A percentile compares a stretch with the other conserved stretches of the same genome.
Evolutionary conservation across 1,284 basidiomycete genomes (phyloP).

Genomic region (Ganoderma lucidum): DNA sequence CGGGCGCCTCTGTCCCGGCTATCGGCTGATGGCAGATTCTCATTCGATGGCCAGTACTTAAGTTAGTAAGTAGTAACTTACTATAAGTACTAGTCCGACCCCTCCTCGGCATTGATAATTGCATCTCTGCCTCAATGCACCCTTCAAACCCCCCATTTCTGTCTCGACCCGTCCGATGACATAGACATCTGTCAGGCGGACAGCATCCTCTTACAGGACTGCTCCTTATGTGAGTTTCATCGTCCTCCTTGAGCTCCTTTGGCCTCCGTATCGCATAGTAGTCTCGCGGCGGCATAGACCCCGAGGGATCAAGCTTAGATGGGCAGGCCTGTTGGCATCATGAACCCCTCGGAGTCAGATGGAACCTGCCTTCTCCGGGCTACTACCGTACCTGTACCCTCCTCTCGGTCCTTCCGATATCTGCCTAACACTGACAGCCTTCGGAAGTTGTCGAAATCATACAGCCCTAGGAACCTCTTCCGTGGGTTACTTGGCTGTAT

Average conservation of each 20-base stretch:
- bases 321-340: constrained; percentile 7
- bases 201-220: not conserved
- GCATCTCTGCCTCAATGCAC: not conserved
- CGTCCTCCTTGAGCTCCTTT: not conserved
- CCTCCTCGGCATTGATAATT: not conserved
- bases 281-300: not conserved
- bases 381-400: not conserved
- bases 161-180: not conserved
- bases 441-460: not conserved
- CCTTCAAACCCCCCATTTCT: not conserved
- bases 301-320: constrained; percentile 4
- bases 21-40: not conserved
- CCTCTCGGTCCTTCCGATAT: constrained; percentile 2
- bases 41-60: not conserved
- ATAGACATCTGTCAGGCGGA: not conserved
- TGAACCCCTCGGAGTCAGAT: constrained; percentile 12
- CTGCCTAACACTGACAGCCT: not conserved
- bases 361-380: constrained; percentile 1
- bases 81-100: too few relatives aligned
- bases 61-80: too few relatives aligned
- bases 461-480: constrained; percentile 7
- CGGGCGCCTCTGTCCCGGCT: not conserved
- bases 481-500: not conserved
- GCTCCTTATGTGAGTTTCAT: not conserved
- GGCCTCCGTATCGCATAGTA: not conserved